Evolutionary conservation across 108 stramenopile species (phyloP).

Genomic region (Epithemia pelagica): DNA sequence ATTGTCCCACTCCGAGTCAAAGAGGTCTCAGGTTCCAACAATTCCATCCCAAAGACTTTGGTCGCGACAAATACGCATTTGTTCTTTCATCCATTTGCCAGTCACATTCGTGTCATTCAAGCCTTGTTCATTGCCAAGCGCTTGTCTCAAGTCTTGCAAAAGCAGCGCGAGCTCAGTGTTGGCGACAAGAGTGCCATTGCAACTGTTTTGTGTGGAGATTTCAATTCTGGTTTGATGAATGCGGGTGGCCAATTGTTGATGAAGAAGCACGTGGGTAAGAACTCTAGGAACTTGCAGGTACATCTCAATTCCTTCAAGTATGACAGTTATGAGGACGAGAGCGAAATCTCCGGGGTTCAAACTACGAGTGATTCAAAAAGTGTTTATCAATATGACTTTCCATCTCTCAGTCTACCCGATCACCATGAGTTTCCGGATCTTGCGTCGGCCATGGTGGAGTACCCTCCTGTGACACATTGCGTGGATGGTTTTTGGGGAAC

Average conservation of each 20-base stretch:
- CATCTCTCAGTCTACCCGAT: conserved; percentile 26
- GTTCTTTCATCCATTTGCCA: conserved; percentile 65
- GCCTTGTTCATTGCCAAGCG: conserved; percentile 34
- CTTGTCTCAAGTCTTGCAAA: conserved; percentile 33
- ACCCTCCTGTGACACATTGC: conserved; percentile 55
- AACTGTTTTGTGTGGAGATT: conserved; percentile 63
- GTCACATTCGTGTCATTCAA: conserved; percentile 61
- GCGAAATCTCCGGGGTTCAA: conserved; percentile 21
- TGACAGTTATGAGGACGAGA: conserved; percentile 14
- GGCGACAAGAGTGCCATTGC: conserved; percentile 11
- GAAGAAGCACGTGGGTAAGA: conserved; percentile 27
- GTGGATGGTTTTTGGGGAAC: conserved; percentile 40
- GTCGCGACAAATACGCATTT: conserved; percentile 66
- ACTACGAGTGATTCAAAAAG: conserved; percentile 11
- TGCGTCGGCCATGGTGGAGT: conserved; percentile 28
- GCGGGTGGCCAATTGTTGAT: conserved; percentile 41
- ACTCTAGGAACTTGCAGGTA: conserved; percentile 35
- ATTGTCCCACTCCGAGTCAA: conserved; percentile 38
- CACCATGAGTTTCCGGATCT: conserved; percentile 34
- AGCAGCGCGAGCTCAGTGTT: conserved; percentile 1
- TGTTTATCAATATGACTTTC: neutral
- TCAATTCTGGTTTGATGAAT: conserved; percentile 40
- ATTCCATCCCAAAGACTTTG: neutral
- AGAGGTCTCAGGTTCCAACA: conserved; percentile 16
- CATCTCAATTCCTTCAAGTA: conserved; percentile 49